Percentiles rank a stretch among this genome's conserved stretches.
phyloP scores from a whole-genome alignment of 768 basidiomycete genomes.

The Suillus subaureus region DNA sequence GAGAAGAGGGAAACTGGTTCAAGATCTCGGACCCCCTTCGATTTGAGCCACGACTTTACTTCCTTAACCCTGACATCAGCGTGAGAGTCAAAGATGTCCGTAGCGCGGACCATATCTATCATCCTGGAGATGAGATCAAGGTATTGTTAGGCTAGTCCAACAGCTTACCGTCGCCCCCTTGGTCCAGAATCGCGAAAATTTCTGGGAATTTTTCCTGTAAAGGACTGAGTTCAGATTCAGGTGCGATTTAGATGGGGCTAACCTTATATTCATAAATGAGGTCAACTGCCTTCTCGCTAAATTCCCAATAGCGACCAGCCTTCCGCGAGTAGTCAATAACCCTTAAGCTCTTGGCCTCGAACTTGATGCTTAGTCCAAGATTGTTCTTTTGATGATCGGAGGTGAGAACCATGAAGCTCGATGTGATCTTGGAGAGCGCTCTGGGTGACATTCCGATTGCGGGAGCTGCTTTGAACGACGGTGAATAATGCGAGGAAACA shows the following conservation, averaged over 20 bases:
- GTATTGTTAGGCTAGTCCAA: neutral
- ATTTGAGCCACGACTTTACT: constrained; percentile 83
- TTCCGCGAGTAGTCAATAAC: constrained; percentile 92
- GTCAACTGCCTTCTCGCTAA: constrained; percentile 82
- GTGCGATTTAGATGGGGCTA: neutral
- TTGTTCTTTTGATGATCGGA: constrained; percentile 82
- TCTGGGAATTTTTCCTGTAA: constrained; percentile 78
- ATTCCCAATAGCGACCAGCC: constrained; percentile 88
- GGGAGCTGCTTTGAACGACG: constrained; percentile 78
- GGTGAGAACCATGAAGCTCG: constrained; percentile 87
- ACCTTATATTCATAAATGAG: constrained; percentile 87
- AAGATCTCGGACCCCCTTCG: constrained; percentile 84
- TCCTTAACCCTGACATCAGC: constrained; percentile 75
- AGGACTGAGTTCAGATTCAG: neutral
- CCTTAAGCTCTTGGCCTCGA: constrained; percentile 91
- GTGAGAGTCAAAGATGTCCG: constrained; percentile 56
- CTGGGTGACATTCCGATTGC: constrained; percentile 74
- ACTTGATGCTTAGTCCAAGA: constrained; percentile 92
- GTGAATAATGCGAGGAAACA: constrained; percentile 62
- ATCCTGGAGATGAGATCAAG: constrained; percentile 10
- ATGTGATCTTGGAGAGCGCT: constrained; percentile 87
- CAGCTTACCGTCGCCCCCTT: constrained; percentile 64
- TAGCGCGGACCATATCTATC: constrained; percentile 74
- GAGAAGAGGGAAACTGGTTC: constrained; percentile 92
- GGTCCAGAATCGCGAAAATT: constrained; percentile 72